phyloP scores from a whole-genome alignment of 2,329 filamentous ascomycete species.

The Coccinonectria pachysandricola region DNA sequence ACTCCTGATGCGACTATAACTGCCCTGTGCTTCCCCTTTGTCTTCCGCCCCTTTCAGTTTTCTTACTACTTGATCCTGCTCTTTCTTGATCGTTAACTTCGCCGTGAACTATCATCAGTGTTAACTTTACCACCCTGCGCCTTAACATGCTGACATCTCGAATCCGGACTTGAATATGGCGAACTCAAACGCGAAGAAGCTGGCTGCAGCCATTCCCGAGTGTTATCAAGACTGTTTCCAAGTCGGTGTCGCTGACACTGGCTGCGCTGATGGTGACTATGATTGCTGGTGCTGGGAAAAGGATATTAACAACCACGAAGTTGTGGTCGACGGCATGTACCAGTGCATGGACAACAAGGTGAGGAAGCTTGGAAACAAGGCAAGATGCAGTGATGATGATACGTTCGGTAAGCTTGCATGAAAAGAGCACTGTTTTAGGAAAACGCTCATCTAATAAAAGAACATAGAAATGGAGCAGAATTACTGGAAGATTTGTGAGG shows the following conservation, averaged over 20 bases:
- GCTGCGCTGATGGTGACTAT: slow-evolving; percentile 12
- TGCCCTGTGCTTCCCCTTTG: no score
- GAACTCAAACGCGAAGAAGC: slow-evolving; percentile 10
- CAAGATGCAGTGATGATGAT: slow-evolving; percentile 10
- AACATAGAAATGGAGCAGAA: slow-evolving; percentile 16
- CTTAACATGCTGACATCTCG: not conserved
- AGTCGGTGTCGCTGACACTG: slow-evolving; percentile 13
- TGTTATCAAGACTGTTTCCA: slow-evolving; percentile 14
- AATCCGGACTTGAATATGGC: slow-evolving; percentile 7
- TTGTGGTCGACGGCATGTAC: slow-evolving; percentile 14
- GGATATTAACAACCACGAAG: slow-evolving; percentile 10
- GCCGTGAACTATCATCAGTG: not conserved
- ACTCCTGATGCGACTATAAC: no score
- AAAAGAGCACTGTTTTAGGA: no score
- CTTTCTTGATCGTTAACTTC: slow-evolving; percentile 1
- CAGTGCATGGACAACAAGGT: slow-evolving; percentile 11
- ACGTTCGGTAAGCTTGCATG: slow-evolving; percentile 16
- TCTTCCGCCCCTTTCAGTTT: no score
- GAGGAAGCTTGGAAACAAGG: slow-evolving; percentile 5
- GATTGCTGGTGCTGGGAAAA: slow-evolving; percentile 16
- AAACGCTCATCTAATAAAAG: slow-evolving; percentile 2
- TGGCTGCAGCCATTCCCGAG: slow-evolving; percentile 11
- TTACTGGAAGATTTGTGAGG: slow-evolving; percentile 19
- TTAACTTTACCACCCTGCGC: not conserved
- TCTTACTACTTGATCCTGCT: slow-evolving; percentile 3